Evolutionary conservation across 176 grass and related monocot species (phyloP).

Genomic region (Phyllostachys edulis): DNA sequence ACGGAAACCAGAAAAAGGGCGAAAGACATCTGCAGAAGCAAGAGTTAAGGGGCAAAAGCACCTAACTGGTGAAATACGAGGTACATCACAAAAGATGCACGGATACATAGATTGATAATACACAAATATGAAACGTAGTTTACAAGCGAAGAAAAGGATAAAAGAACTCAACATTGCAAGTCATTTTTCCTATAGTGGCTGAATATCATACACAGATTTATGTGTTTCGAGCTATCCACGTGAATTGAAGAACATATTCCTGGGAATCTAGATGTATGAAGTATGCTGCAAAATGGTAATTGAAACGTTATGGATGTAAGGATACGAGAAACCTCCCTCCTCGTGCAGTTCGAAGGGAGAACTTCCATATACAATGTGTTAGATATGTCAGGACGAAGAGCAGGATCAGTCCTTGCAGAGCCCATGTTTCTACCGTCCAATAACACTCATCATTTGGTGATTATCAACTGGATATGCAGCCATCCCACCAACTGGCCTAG

Average conservation of each 20-base stretch:
- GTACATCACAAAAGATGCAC: not conserved
- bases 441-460: too few species aligned
- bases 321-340: slow-evolving; percentile 84
- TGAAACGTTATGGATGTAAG: slow-evolving; percentile 31
- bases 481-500: too few species aligned
- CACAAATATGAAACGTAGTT: not conserved
- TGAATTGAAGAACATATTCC: not conserved
- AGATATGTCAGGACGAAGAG: slow-evolving; percentile 57
- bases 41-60: slow-evolving; percentile 39
- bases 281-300: not conserved
- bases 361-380: slow-evolving; percentile 67
- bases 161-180: not conserved
- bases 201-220: not conserved
- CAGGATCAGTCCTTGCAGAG: slow-evolving; percentile 31
- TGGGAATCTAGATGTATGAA: not conserved
- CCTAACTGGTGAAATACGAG: slow-evolving; percentile 10
- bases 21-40: slow-evolving; percentile 66
- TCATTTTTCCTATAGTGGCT: not conserved
- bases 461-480: too few species aligned
- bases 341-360: slow-evolving; percentile 56
- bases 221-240: not conserved
- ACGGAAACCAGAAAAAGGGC: slow-evolving; percentile 61
- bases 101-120: not conserved
- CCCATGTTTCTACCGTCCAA: too few species aligned
- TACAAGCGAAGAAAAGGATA: not conserved